These are phyloP conservation scores for Coemansia biformis DNA, from an alignment of 192 early-diverging fungal species.

Conservation along the genomic window DNA sequence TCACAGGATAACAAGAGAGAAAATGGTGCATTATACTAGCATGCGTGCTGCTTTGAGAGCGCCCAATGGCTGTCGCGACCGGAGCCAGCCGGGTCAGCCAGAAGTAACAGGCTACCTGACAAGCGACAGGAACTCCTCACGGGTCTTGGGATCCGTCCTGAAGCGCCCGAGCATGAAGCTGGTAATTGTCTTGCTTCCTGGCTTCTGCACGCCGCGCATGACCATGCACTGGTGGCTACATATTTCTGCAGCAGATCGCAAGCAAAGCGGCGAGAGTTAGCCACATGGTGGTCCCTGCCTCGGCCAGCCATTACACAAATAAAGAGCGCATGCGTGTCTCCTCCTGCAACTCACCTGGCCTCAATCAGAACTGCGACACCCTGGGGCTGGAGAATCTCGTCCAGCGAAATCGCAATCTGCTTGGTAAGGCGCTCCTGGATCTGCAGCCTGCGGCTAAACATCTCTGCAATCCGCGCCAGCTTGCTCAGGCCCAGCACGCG, in stretches of 20 bases:
- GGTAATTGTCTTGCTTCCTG: conserved; percentile 90
- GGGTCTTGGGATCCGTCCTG: conserved; percentile 80
- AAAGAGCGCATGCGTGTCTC: too few relatives aligned
- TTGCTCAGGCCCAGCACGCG: conserved; percentile 94
- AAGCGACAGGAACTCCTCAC: conserved; percentile 94
- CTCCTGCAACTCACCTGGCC: conserved; percentile 76
- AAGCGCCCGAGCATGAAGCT: conserved; percentile 94
- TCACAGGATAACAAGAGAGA: too few relatives aligned
- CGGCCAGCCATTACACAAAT: too few relatives aligned
- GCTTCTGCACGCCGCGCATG: conserved; percentile 96
- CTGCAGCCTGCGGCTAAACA: conserved; percentile 93
- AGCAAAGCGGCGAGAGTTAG: too few relatives aligned
- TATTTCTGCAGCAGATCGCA: not conserved
- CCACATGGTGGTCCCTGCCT: too few relatives aligned
- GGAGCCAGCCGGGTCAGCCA: too few relatives aligned
- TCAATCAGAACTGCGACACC: conserved; percentile 98
- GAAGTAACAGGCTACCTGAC: conserved; percentile 34
- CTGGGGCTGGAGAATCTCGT: conserved; percentile 87
- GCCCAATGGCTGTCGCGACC: too few relatives aligned
- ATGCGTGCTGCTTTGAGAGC: too few relatives aligned
- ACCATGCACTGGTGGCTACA: conserved; percentile 93
- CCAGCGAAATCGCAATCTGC: conserved; percentile 86
- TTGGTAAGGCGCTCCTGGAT: conserved; percentile 98
- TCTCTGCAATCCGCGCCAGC: conserved; percentile 96
- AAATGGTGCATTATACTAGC: too few relatives aligned